A percentile compares a stretch with the other conserved stretches of the same genome.
These are phyloP conservation scores for Penicillium sp. DNA, from an alignment of 2,329 filamentous ascomycete genomes.

Conservation along the genomic window DNA sequence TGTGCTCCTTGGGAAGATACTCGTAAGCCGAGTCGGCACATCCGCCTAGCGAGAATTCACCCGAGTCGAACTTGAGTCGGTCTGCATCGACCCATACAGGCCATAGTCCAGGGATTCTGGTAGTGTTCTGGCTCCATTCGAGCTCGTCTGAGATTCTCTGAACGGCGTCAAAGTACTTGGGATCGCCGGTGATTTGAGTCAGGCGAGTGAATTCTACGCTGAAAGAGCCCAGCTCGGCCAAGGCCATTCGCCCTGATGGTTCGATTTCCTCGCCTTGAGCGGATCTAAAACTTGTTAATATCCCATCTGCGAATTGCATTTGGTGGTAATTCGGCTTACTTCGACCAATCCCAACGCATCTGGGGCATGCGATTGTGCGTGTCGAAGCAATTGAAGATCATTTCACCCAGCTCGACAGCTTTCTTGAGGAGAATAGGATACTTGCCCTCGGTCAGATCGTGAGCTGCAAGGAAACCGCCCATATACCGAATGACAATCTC, in stretches of 20 bases:
- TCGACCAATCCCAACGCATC: conserved; percentile 75
- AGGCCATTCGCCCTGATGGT: conserved; percentile 62
- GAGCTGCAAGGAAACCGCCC: conserved; percentile 79
- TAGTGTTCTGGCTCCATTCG: conserved; percentile 69
- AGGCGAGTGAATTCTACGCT: conserved; percentile 89
- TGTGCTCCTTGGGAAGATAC: conserved; percentile 51
- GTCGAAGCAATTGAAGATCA: conserved; percentile 80
- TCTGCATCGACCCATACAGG: conserved; percentile 67
- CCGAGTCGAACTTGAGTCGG: conserved; percentile 28
- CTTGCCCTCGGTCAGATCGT: conserved; percentile 74
- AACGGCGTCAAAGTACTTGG: conserved; percentile 86
- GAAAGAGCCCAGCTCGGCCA: conserved; percentile 73
- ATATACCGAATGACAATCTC: conserved; percentile 91
- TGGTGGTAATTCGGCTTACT: conserved; percentile 37
- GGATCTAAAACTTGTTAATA: conserved; percentile 30
- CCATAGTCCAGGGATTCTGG: conserved; percentile 74
- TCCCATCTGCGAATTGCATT: conserved; percentile 33
- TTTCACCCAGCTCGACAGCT: conserved; percentile 75
- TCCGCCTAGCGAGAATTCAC: conserved; percentile 44
- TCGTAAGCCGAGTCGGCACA: conserved; percentile 52
- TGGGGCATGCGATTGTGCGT: conserved; percentile 92
- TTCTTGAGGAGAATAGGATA: conserved; percentile 72
- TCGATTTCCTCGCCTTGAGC: conserved; percentile 29
- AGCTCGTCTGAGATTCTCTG: conserved; percentile 79
- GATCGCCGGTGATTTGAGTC: conserved; percentile 75